Percentiles rank a stretch among this genome's conserved stretches.
These are phyloP conservation scores for Eustoma russellianum DNA, from an alignment of 257 asterid species.

Conservation along the genomic window DNA sequence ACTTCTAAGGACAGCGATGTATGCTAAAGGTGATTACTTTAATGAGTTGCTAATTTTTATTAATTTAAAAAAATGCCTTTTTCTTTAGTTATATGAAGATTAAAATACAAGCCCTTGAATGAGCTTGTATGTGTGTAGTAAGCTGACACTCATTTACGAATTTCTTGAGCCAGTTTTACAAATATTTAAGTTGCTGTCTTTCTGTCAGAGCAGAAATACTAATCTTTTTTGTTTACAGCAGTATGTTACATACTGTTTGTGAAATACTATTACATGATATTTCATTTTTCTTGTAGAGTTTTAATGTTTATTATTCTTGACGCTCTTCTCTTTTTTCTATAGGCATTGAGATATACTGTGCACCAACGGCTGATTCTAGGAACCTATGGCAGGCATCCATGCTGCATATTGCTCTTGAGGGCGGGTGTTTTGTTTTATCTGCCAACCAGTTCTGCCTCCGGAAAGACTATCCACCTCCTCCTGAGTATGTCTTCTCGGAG, in stretches of 20 bases:
- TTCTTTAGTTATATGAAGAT: no score
- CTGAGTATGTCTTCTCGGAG: conserved; percentile 62
- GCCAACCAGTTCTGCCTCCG: conserved; percentile 95
- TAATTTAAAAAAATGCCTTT: no score
- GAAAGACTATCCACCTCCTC: conserved; percentile 93
- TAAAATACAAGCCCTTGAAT: no score
- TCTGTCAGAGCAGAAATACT: no score
- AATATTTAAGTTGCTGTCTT: no score
- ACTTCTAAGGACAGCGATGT: conserved; percentile 83
- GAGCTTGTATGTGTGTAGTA: no score
- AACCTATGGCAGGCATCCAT: conserved; percentile 94
- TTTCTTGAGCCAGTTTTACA: no score
- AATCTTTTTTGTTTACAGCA: no score
- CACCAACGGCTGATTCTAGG: conserved; percentile 93
- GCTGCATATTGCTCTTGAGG: conserved; percentile 95
- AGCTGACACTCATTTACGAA: no score
- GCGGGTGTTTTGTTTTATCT: conserved; percentile 88
- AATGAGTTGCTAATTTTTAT: neutral
- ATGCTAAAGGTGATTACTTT: conserved; percentile 61
- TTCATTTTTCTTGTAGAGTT: neutral
- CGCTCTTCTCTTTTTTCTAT: conserved; percentile 6
- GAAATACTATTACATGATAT: no score
- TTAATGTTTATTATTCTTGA: conserved; percentile 3
- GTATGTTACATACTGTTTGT: no score
- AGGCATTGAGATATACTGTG: conserved; percentile 93